Percentiles rank a stretch among this genome's conserved stretches.
These are phyloP conservation scores for Trichoderma asperelloides DNA, from an alignment of 495 filamentous ascomycete species.

Conservation along the genomic window DNA sequence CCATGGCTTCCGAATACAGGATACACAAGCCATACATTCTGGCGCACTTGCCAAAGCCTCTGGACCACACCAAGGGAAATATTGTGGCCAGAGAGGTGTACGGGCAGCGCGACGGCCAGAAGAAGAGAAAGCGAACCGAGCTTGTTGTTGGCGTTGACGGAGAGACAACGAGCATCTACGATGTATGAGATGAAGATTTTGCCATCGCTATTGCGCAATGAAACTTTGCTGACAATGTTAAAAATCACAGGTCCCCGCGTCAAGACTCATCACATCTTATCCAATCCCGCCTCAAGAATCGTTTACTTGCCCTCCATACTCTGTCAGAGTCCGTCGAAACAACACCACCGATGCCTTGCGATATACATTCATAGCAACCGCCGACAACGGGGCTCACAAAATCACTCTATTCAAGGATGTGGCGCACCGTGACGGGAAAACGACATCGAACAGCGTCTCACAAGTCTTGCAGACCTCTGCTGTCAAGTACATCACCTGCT, in stretches of 20 bases:
- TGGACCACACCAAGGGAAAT: constrained; percentile 49
- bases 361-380: constrained; percentile 59
- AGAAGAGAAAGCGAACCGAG: constrained; percentile 79
- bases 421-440: constrained; percentile 51
- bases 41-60: constrained; percentile 55
- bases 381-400: constrained; percentile 26
- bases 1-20: constrained; percentile 45
- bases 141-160: constrained; percentile 81
- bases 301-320: constrained; percentile 70
- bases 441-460: constrained; percentile 23
- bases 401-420: constrained; percentile 51
- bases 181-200: constrained; percentile 50
- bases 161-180: constrained; percentile 85
- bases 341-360: constrained; percentile 47
- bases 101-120: constrained; percentile 55
- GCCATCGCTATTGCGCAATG: background rate
- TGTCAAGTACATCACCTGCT: constrained; percentile 11
- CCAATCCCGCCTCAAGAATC: constrained; percentile 71
- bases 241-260: constrained; percentile 55
- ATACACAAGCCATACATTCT: constrained; percentile 53
- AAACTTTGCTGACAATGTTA: constrained; percentile 16
- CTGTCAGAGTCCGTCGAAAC: constrained; percentile 52
- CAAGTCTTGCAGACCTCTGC: constrained; percentile 1
- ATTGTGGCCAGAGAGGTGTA: constrained; percentile 62
- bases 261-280: constrained; percentile 76